Evolutionary conservation across 2,329 filamentous ascomycete species (phyloP), one percentile per base, ranked within the genome.

Genomic region (Phialemoniopsis sp.): DNA sequence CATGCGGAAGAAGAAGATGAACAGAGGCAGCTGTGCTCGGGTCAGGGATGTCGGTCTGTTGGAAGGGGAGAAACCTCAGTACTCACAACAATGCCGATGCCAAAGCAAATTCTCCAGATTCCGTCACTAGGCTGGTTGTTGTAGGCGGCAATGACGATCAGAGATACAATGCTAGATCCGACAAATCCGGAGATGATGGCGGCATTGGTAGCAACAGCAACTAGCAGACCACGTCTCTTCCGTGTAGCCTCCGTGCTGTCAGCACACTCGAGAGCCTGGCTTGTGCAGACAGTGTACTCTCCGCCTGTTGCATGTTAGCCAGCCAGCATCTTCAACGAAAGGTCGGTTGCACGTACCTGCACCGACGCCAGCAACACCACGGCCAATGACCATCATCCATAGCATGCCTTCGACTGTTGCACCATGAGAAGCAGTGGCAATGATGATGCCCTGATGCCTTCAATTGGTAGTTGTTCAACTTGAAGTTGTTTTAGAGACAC

Each of bases 1-100:
- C 39, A 73, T 55, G 5, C 73, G 66, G 48, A 77, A 76, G 56
- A 66, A 72, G 52, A 76, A 72, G 42, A 76, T 70, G 5, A 62
- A 66, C 1, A 75, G 46, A 0, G 73, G 73, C 1, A 70, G 64
- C n/a, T n/a, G n/a, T n/a, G n/a, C n/a, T n/a, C n/a, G n/a, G n/a
- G n/a, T n/a, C n/a, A n/a, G n/a, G n/a, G n/a, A n/a, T n/a, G n/a
- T n/a, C n/a, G n/a, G n/a, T n/a, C n/a, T n/a, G n/a, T n/a, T n/a
- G n/a, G n/a, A n/a, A n/a, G n/a, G n/a, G n/a, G n/a, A n/a, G n/a
- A n/a, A n/a, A n/a, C n/a, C n/a, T n/a, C n/a, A n/a, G n/a, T n/a
- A n/a, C n/a, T n/a, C n/a, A n/a, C n/a, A 17, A 76, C 56, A 4
- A 68, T 57, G 14, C 73, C 73, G 5, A 78, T 59, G 1, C 64